Conservation (phyloP, 306 rosid species). For the Prunus salicina region DNA sequence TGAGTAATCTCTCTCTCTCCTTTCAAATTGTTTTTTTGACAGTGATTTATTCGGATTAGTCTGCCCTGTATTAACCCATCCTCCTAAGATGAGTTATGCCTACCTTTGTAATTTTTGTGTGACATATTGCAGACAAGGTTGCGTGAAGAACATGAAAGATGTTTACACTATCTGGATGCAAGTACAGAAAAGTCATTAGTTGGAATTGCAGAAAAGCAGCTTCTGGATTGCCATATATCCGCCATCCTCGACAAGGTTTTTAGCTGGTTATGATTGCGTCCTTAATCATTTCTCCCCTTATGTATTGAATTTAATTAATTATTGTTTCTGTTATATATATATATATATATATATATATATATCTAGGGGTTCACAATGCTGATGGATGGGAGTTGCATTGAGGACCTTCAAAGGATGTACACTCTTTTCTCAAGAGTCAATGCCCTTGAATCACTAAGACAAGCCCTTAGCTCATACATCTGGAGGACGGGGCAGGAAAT, state of each 20-base stretch:
- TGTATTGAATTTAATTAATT: background rate
- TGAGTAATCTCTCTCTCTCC: constrained; percentile 22
- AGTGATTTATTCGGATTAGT: constrained; percentile 18
- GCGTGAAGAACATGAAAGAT: constrained; percentile 96
- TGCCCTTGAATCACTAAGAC: background rate
- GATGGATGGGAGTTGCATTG: background rate
- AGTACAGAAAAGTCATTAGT: constrained; percentile 86
- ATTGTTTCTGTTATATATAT: background rate
- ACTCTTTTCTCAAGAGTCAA: background rate
- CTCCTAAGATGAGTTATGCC: constrained; percentile 20
- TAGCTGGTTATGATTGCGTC: background rate
- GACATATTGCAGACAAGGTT: constrained; percentile 67
- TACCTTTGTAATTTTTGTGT: constrained; percentile 27
- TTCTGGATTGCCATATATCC: background rate
- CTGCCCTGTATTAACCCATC: background rate
- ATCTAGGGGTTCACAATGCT: background rate
- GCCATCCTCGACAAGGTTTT: background rate
- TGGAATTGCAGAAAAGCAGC: constrained; percentile 81
- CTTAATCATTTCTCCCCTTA: background rate
- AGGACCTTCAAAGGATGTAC: background rate
- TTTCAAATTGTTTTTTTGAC: background rate
- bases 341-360: too few relatives aligned
- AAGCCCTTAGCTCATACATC: background rate
- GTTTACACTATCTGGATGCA: constrained; percentile 84
- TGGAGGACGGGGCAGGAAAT: background rate